These are phyloP conservation scores for Penicillium pancosmium DNA, from an alignment of 495 filamentous ascomycete genomes.

Conservation along the genomic window DNA sequence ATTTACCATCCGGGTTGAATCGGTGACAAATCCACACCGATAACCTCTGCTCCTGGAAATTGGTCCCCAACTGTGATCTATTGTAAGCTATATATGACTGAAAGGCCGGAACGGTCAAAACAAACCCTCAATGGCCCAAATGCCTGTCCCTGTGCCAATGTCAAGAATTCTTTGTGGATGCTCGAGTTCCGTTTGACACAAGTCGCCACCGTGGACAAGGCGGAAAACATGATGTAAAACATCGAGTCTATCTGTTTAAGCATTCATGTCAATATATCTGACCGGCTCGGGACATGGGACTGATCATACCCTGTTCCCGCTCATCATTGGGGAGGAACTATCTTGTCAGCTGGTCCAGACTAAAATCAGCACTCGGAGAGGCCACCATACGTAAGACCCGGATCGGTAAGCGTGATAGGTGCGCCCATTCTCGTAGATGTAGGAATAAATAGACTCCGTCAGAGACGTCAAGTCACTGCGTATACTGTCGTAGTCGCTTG, in stretches of 20 bases:
- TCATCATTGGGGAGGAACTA: slow-evolving; percentile 32
- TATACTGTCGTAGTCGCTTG: slow-evolving; percentile 16
- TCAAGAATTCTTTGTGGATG: slow-evolving; percentile 48
- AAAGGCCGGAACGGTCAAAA: background rate
- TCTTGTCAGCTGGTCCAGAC: background rate
- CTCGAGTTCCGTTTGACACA: slow-evolving; percentile 22
- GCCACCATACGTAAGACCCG: slow-evolving; percentile 19
- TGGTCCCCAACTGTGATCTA: slow-evolving; percentile 17
- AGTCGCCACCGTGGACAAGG: slow-evolving; percentile 15
- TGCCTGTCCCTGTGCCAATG: slow-evolving; percentile 53
- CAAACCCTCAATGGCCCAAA: slow-evolving; percentile 53
- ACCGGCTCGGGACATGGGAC: background rate
- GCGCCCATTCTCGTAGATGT: slow-evolving; percentile 33
- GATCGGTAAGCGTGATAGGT: slow-evolving; percentile 30
- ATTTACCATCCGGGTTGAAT: slow-evolving; percentile 50
- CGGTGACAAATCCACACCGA: slow-evolving; percentile 53
- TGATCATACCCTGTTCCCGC: slow-evolving; percentile 23
- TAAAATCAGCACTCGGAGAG: background rate
- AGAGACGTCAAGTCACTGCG: slow-evolving; percentile 28
- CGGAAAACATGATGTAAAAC: slow-evolving; percentile 25
- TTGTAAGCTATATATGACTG: background rate
- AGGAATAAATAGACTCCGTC: slow-evolving; percentile 23
- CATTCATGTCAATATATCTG: background rate
- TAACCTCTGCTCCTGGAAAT: slow-evolving; percentile 26
- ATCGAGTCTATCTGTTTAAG: slow-evolving; percentile 20